Conservation (phyloP, 208 protist species). For the Dictyostelium gargantuum region DNA sequence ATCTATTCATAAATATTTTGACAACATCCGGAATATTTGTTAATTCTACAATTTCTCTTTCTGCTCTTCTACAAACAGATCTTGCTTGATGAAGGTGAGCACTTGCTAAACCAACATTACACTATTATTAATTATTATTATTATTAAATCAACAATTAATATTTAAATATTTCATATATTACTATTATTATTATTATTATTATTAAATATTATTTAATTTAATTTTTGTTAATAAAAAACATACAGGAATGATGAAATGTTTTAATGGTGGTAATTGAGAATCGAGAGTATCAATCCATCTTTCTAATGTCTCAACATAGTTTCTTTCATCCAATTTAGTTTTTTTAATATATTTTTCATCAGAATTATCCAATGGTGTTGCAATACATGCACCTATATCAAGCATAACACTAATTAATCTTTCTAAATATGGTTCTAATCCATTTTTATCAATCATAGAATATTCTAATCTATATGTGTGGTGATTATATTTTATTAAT, state of each 20-base stretch:
- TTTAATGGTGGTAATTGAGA: slow-evolving; percentile 43
- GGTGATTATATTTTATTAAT: too few species aligned
- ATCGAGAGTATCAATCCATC: slow-evolving; percentile 59
- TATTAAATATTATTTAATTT: not conserved
- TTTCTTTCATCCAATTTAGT: slow-evolving; percentile 27
- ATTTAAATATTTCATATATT: not conserved
- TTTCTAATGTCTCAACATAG: not conserved
- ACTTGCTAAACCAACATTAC: slow-evolving; percentile 3
- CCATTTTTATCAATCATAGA: slow-evolving; percentile 28
- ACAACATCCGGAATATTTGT: not conserved
- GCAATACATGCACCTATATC: slow-evolving; percentile 48
- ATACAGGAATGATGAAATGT: slow-evolving; percentile 60
- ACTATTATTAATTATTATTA: not conserved
- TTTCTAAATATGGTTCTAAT: slow-evolving; percentile 16
- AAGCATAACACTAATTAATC: slow-evolving; percentile 6
- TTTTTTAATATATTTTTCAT: not conserved
- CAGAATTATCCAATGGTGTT: slow-evolving; percentile 46
- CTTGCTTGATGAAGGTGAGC: slow-evolving; percentile 54
- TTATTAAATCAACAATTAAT: too few species aligned
- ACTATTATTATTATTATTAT: not conserved
- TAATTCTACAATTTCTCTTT: slow-evolving; percentile 53
- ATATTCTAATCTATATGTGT: not conserved
- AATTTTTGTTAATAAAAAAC: not conserved
- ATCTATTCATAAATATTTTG: slow-evolving; percentile 55
- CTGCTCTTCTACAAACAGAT: slow-evolving; percentile 65